Evolutionary conservation across 2,329 filamentous ascomycete species (phyloP), one percentile per base, ranked within the genome.

Genomic region (Scorias spongiosa): DNA sequence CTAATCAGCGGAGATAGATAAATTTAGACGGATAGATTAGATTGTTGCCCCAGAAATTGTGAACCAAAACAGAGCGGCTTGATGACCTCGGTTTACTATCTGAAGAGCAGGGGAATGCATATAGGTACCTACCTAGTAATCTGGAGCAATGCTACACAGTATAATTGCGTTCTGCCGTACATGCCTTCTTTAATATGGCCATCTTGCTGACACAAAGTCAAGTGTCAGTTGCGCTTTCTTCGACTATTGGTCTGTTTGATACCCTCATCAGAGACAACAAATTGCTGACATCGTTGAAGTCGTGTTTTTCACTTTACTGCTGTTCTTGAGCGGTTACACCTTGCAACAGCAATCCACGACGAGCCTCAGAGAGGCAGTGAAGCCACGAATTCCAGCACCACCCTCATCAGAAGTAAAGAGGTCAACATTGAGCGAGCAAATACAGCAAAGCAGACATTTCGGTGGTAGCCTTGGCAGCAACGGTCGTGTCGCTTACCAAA

Each of bases 281-380:
- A 7, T 26, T 7, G 20, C 20, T 26, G 20, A 26, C 20, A 15
- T 5, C 32, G 15, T 5, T 36, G 12, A 12, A 36, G 82, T 94
- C 46, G 67, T 84, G 49, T 60, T 84, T 20, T 94, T 85, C 63
- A 93, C 87, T 2, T 63, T 80, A 32, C 75, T 87, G 4, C 77
- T 95, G 20, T 95, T 95, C 62, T 70, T 94, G 29, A 86, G 84
- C 42, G 88, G 88, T 55, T 94, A 93, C 61, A 75, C 80, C 2
- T 73, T 94, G 43, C 88, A 95, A 57, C 88, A 95, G 63, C 78
- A 85, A 54, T 91, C 85, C 43, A 76, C 94, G 4, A 75, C 74
- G 49, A 80, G 81, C 53, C 72, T 95, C 29, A 83, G 89, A 54
- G 68, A 71, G 44, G 83, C 83, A 14, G 80, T 94, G 54, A 73